phyloP scores from a whole-genome alignment of 78 protist species.

The Trichosphaerium sp. region DNA sequence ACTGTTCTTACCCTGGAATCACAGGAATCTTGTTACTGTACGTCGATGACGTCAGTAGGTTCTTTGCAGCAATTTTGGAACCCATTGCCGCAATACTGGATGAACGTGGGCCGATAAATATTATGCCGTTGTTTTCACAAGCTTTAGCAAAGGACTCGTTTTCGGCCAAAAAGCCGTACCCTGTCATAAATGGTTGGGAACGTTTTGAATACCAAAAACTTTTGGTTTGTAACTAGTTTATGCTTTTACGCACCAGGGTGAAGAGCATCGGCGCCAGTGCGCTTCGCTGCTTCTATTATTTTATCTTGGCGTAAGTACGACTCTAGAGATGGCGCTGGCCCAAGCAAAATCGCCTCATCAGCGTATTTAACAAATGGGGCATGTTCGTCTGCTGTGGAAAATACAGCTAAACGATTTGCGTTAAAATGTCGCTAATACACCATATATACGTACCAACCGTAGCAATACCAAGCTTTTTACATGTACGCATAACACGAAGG shows the following conservation, averaged over 20 bases:
- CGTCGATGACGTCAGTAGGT: slow-evolving; percentile 68
- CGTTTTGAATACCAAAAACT: no score
- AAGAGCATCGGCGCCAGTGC: slow-evolving; percentile 83
- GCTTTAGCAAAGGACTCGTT: slow-evolving; percentile 62
- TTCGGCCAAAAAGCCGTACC: slow-evolving; percentile 94
- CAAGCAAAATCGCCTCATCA: slow-evolving; percentile 76
- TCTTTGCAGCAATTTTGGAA: slow-evolving; percentile 82
- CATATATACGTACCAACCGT: no score
- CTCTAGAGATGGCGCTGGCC: slow-evolving; percentile 77
- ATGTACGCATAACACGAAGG: no score
- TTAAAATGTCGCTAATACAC: no score
- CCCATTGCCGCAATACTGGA: slow-evolving; percentile 90
- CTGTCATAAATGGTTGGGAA: no score
- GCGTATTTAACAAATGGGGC: slow-evolving; percentile 63
- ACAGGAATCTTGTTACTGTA: no score
- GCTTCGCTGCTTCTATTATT: slow-evolving; percentile 64
- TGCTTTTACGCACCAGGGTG: no score
- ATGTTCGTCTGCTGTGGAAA: slow-evolving; percentile 75
- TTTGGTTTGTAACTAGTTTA: no score
- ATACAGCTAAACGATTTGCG: slow-evolving; percentile 93
- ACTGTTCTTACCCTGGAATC: no score
- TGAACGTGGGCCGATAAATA: no score
- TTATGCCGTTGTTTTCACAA: slow-evolving; percentile 11
- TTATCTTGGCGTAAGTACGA: slow-evolving; percentile 74
- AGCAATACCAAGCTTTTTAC: no score